Conservation (phyloP, 345 rosid genomes). For the Rhodamnia argentea region DNA sequence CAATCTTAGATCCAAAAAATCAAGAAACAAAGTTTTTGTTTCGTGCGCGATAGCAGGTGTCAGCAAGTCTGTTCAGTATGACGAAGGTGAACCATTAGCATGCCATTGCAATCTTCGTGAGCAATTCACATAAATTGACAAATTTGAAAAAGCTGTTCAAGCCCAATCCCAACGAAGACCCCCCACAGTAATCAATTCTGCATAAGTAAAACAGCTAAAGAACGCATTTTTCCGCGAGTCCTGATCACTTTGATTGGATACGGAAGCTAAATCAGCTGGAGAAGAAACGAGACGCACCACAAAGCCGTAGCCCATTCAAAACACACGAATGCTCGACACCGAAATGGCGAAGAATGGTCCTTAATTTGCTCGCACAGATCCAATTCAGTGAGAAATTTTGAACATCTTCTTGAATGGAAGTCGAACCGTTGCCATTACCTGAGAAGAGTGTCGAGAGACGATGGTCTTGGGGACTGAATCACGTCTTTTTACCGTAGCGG, state of each 20-base stretch:
- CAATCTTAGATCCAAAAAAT: not conserved
- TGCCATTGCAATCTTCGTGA: not conserved
- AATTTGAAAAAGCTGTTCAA: no score
- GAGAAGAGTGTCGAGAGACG: not conserved
- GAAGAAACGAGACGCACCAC: not conserved
- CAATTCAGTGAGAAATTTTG: not conserved
- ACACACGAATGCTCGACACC: not conserved
- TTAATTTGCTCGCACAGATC: not conserved
- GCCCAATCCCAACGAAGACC: no score
- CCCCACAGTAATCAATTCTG: no score
- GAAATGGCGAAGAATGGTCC: not conserved
- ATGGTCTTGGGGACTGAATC: not conserved
- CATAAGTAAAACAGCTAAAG: no score
- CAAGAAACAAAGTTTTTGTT: not conserved
- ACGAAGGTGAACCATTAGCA: not conserved
- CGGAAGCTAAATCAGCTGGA: not conserved
- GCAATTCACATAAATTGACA: no score
- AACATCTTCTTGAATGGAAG: not conserved
- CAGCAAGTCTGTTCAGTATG: not conserved
- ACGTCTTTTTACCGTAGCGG: no score
- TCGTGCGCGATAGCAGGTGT: not conserved
- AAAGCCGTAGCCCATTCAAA: not conserved
- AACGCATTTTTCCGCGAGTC: no score
- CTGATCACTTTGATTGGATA: not conserved
- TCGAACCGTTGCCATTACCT: not conserved